Evolutionary conservation across 805 yeast species (phyloP).

Genomic region (Suhomyces kilbournensis): DNA sequence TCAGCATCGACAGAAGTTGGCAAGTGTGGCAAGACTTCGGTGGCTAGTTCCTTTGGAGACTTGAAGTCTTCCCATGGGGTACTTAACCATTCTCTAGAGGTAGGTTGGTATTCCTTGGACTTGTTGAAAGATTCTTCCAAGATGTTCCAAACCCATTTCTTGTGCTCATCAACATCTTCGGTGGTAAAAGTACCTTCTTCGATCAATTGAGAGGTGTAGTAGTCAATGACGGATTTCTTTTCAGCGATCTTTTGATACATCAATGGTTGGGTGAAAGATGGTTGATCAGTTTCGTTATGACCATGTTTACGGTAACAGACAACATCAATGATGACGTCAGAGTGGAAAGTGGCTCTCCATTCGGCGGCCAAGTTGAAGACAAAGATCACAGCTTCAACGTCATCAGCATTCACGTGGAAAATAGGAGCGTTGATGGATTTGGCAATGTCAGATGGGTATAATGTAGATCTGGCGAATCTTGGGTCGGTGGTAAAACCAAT

Average conservation of each 20-base stretch:
- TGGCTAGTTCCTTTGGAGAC: conserved; percentile 94
- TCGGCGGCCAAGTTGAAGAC: conserved; percentile 96
- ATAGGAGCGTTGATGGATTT: conserved; percentile 96
- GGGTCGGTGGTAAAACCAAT: conserved; percentile 99
- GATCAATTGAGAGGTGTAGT: conserved; percentile 75
- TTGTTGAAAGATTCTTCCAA: conserved; percentile 87
- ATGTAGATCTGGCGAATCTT: conserved; percentile 93
- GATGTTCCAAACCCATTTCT: conserved; percentile 94
- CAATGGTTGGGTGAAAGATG: conserved; percentile 96
- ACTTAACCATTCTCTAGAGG: conserved; percentile 95
- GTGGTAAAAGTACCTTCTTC: conserved; percentile 85
- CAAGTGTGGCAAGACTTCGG: conserved; percentile 91
- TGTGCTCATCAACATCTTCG: conserved; percentile 92
- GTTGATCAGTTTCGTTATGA: conserved; percentile 99
- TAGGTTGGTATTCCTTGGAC: conserved; percentile 86
- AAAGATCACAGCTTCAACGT: conserved; percentile 88
- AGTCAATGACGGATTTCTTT: conserved; percentile 85
- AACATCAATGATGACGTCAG: conserved; percentile 93
- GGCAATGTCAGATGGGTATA: conserved; percentile 97
- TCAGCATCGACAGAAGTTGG: conserved; percentile 86
- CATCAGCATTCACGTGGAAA: conserved; percentile 99
- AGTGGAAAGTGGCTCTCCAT: conserved; percentile 95
- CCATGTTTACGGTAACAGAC: conserved; percentile 99
- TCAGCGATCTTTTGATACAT: conserved; percentile 91
- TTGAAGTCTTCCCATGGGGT: conserved; percentile 99